Conservation (phyloP, 2,329 filamentous ascomycete genomes). For the Curvularia lunata region DNA sequence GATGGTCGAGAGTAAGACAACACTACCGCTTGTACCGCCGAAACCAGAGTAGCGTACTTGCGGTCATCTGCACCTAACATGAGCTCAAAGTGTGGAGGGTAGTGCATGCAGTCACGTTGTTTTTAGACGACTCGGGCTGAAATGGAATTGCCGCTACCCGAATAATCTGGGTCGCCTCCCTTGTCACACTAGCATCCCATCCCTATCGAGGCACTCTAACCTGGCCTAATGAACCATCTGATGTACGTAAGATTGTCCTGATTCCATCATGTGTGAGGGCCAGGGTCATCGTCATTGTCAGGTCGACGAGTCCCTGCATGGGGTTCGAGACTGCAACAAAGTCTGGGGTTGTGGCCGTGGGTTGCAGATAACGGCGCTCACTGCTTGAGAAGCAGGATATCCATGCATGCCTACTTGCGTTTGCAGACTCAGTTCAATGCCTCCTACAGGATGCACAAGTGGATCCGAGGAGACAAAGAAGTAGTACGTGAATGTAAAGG, state of each 20-base stretch:
- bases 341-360: no score
- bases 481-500: background rate
- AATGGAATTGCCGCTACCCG: background rate
- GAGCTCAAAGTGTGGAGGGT: background rate
- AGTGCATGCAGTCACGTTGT: background rate
- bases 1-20: background rate
- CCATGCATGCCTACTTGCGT: no score
- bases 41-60: background rate
- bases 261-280: no score
- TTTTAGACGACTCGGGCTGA: background rate
- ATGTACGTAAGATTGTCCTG: background rate
- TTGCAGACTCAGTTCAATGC: no score
- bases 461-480: no score
- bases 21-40: background rate
- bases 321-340: no score
- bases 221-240: background rate
- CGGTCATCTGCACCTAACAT: background rate
- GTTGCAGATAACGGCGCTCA: no score
- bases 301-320: background rate
- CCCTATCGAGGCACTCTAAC: no score
- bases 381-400: no score
- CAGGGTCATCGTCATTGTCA: background rate
- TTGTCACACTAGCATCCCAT: background rate
- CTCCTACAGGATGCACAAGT: no score
- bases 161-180: no score